Conservation (phyloP, 2,329 filamentous ascomycete species). For the Albifimbria verrucaria region DNA sequence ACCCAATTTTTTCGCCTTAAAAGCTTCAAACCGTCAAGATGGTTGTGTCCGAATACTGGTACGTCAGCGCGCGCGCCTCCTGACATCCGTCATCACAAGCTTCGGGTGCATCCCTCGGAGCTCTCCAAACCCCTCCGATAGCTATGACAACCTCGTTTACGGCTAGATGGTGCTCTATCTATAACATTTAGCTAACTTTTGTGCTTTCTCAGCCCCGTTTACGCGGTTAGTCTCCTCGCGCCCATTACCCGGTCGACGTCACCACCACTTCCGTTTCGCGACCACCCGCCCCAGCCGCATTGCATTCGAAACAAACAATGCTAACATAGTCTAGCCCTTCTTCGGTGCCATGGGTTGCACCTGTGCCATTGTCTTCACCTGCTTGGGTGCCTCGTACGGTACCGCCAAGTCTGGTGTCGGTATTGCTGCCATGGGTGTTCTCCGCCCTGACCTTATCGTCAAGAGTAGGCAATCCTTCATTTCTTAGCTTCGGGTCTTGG, state of each 20-base stretch:
- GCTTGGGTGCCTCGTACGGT: constrained; percentile 94
- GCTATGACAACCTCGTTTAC: constrained; percentile 8
- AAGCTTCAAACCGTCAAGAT: constrained; percentile 52
- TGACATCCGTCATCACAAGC: constrained; percentile 23
- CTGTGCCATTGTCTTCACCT: constrained; percentile 94
- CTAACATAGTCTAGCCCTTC: constrained; percentile 63
- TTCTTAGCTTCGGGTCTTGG: neutral
- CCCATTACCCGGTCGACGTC: constrained; percentile 27
- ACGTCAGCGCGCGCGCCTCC: constrained; percentile 44
- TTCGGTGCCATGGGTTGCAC: constrained; percentile 98
- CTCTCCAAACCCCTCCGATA: constrained; percentile 20
- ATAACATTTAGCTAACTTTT: constrained; percentile 39
- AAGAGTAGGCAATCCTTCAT: constrained; percentile 71
- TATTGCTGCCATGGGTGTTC: constrained; percentile 97
- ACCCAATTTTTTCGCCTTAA: constrained; percentile 9
- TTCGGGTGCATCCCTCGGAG: constrained; percentile 25
- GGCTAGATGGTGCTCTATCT: constrained; percentile 4
- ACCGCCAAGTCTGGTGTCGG: constrained; percentile 99
- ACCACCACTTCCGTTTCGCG: constrained; percentile 17
- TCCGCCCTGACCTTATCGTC: constrained; percentile 96
- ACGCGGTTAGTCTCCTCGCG: constrained; percentile 77
- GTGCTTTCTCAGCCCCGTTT: constrained; percentile 72
- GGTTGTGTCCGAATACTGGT: constrained; percentile 77
- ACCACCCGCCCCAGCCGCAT: constrained; percentile 12
- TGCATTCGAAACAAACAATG: constrained; percentile 12